Conservation (phyloP, 2,329 filamentous ascomycete species). For the Keithomyces neogunnii region DNA sequence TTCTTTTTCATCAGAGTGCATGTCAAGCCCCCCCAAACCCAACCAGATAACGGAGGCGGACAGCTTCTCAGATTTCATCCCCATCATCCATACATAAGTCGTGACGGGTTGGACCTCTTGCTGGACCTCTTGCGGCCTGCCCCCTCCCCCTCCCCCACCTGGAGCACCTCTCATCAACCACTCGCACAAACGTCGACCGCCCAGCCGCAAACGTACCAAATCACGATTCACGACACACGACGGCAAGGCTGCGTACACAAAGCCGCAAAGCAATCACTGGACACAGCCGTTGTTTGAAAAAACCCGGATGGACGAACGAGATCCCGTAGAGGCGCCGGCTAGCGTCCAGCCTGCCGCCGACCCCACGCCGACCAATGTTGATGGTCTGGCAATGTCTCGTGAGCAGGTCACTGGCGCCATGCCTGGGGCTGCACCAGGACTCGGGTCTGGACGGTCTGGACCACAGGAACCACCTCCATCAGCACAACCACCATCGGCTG, state of each 20-base stretch:
- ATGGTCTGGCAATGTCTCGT: conserved; percentile 9
- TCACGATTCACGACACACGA: not conserved
- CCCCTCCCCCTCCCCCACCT: not conserved
- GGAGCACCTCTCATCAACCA: not conserved
- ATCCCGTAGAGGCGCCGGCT: conserved; percentile 5
- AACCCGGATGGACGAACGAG: conserved; percentile 10
- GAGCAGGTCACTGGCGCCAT: conserved; percentile 10
- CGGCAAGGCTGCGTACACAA: not conserved
- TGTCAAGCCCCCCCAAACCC: too few species aligned
- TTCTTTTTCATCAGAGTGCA: too few species aligned
- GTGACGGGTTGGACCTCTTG: too few species aligned
- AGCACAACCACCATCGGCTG: conserved; percentile 1
- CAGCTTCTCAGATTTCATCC: too few species aligned
- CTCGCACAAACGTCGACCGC: not conserved
- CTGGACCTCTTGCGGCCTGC: too few species aligned
- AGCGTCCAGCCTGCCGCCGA: conserved; percentile 9
- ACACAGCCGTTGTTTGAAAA: not conserved
- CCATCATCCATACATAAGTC: too few species aligned
- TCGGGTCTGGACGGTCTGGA: conserved; percentile 6
- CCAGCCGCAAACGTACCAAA: conserved; percentile 1
- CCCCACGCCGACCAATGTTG: conserved; percentile 11
- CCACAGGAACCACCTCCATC: conserved; percentile 1
- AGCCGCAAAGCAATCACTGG: not conserved
- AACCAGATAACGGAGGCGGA: too few species aligned
- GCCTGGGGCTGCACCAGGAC: conserved; percentile 1